These are phyloP conservation scores for Pyrenophora graminea DNA, from an alignment of 2,329 filamentous ascomycete genomes.

Conservation along the genomic window DNA sequence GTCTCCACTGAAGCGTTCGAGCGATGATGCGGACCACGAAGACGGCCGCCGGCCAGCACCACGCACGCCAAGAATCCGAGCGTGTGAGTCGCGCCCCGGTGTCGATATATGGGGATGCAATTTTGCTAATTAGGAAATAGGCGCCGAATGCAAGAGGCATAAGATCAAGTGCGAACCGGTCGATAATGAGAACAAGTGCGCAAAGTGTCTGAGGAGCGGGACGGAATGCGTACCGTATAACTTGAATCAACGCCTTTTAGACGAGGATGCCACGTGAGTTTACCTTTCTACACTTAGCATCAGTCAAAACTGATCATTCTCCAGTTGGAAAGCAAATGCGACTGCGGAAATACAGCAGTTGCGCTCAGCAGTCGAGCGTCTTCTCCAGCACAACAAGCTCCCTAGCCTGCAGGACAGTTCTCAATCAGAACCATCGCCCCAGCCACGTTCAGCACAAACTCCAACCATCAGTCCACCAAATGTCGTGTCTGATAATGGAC, in stretches of 20 bases:
- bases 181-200: slow-evolving; percentile 38
- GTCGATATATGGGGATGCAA: neutral
- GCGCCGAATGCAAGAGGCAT: slow-evolving; percentile 42
- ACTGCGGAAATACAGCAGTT: slow-evolving; percentile 31
- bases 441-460: slow-evolving; percentile 14
- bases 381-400: slow-evolving; percentile 35
- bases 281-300: neutral
- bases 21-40: slow-evolving; percentile 35
- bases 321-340: slow-evolving; percentile 41
- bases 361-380: slow-evolving; percentile 32
- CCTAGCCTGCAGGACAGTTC: slow-evolving; percentile 25
- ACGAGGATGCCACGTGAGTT: slow-evolving; percentile 40
- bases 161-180: slow-evolving; percentile 44
- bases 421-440: slow-evolving; percentile 15
- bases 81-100: slow-evolving; percentile 24
- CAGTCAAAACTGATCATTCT: neutral
- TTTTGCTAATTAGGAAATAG: slow-evolving; percentile 17
- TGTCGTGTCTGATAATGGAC: slow-evolving; percentile 29
- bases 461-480: slow-evolving; percentile 31
- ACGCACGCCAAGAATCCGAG: slow-evolving; percentile 32
- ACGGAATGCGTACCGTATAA: slow-evolving; percentile 81
- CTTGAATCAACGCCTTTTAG: slow-evolving; percentile 37
- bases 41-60: slow-evolving; percentile 34
- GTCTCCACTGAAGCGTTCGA: slow-evolving; percentile 53
- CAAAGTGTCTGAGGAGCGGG: slow-evolving; percentile 50